Base-by-base conservation (phyloP, 345 rosid genomes). In the Streptanthus diversifolius region DNA sequence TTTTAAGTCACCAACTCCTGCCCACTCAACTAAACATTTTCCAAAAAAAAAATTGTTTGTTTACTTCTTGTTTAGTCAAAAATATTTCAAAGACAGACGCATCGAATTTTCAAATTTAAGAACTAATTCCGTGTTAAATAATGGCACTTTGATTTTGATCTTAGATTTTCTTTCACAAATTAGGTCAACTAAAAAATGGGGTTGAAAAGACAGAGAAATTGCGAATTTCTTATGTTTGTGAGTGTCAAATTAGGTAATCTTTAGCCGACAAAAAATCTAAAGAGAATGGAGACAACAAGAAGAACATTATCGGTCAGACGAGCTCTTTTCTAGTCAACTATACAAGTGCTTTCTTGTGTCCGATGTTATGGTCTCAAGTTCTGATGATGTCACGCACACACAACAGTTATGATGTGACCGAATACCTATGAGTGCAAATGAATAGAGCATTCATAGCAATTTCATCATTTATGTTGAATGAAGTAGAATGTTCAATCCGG, bases 1-100 rank as follows among this genome's bases (percentile, higher is more conserved):
- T 63, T 62, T 55, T 21, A 48, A 56, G 71, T 21, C 67, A 76
- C 80, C 80, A 70, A 77, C 66, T 63, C 66, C 71, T 51, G 54
- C 70, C 58, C 62, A 35, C 40, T 70, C 75, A 70, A 56, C 71
- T 58, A 63, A 63, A 37, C 32, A 76, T 56, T 24, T 7, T 59
- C 12, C 8, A 5, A 4, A 7, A 6, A 3, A 6, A 30, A 60
- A 8, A n/a, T n/a, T 3, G 0, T 35, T 57, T 52, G 13, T 54
- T 33, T 32, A 13, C 70, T 63, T 63, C 15, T 44, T 53, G 5
- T 18, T 63, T 19, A 45, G 25, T 6, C 14, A 8, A 19, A 53
- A 55, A 47, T 66, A 63, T 56, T 70, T 70, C 41, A 70, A 70
- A 76, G 67, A 70, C 80, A n/a, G 71, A 76, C 58, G 49, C 39